Conservation (phyloP, 2,329 filamentous ascomycete genomes). For the Cryphonectria carpinicola region DNA sequence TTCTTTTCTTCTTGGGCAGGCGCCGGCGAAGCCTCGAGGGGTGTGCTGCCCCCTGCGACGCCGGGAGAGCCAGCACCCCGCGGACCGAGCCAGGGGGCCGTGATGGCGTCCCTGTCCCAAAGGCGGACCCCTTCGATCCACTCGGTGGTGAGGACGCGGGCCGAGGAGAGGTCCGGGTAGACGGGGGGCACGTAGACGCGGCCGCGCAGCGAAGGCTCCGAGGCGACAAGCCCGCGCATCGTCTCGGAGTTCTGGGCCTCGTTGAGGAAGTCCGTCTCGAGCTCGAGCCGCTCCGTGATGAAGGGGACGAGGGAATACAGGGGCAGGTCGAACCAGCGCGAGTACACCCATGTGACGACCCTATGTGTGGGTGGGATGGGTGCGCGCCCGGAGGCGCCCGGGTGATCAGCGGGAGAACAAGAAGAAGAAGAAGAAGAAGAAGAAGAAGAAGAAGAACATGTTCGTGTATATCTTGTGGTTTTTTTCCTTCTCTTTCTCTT, state of each 20-base stretch:
- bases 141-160: slow-evolving; percentile 87
- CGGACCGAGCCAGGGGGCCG: slow-evolving; percentile 76
- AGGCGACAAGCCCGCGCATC: slow-evolving; percentile 77
- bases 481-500: no score
- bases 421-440: not conserved
- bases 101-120: slow-evolving; percentile 88
- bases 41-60: slow-evolving; percentile 61
- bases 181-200: slow-evolving; percentile 88
- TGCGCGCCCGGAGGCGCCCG: no score
- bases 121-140: slow-evolving; percentile 96
- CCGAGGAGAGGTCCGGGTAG: slow-evolving; percentile 80
- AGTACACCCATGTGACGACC: slow-evolving; percentile 81
- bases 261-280: slow-evolving; percentile 93
- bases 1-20: no score
- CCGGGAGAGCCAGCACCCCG: slow-evolving; percentile 78
- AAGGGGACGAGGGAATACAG: slow-evolving; percentile 90
- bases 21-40: slow-evolving; percentile 48
- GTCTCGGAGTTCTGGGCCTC: slow-evolving; percentile 86
- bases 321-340: slow-evolving; percentile 89
- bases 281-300: slow-evolving; percentile 85
- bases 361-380: slow-evolving; percentile 41
- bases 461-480: not conserved
- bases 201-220: slow-evolving; percentile 74
- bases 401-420: no score
- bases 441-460: not conserved